Evolutionary conservation across 192 early-diverging fungal species (phyloP).

Genomic region (Phlyctochytrium bullatum): DNA sequence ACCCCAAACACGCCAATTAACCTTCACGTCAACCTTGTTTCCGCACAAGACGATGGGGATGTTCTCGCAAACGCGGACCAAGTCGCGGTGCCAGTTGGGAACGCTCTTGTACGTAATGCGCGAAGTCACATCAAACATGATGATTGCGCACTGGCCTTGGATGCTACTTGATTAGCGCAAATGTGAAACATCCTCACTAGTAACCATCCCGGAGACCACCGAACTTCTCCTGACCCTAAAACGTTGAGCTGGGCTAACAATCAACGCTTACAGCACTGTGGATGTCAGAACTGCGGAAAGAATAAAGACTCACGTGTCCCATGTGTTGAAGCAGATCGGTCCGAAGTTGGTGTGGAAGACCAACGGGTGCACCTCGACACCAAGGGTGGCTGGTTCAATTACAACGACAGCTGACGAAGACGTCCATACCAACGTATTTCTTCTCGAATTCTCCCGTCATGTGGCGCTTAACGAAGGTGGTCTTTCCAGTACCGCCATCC

Average conservation of each 20-base stretch:
- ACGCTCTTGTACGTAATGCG: conserved; percentile 99
- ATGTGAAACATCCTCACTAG: conserved; percentile 62
- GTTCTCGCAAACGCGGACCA: conserved; percentile 99
- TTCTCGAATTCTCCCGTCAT: conserved; percentile 99
- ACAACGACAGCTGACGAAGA: background rate
- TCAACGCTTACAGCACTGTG: conserved; percentile 11
- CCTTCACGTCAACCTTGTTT: conserved; percentile 99
- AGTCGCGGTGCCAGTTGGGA: conserved; percentile 99
- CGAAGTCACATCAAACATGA: conserved; percentile 99
- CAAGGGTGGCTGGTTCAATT: conserved; percentile 80
- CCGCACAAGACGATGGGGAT: conserved; percentile 99
- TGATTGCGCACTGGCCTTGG: conserved; percentile 98
- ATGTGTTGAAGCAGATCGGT: conserved; percentile 96
- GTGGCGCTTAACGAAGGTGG: conserved; percentile 99
- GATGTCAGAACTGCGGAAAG: conserved; percentile 4
- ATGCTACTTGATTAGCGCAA: conserved; percentile 55
- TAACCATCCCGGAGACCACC: conserved; percentile 99
- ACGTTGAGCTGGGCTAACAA: background rate
- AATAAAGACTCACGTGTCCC: conserved; percentile 78
- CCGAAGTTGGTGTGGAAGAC: conserved; percentile 98
- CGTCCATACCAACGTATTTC: conserved; percentile 86
- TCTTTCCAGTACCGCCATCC: conserved; percentile 99
- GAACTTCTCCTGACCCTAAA: conserved; percentile 96
- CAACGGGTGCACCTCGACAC: conserved; percentile 99
- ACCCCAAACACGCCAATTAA: conserved; percentile 10